Conservation (phyloP, 2,329 filamentous ascomycete species). For the Aspergillus clavatus region DNA sequence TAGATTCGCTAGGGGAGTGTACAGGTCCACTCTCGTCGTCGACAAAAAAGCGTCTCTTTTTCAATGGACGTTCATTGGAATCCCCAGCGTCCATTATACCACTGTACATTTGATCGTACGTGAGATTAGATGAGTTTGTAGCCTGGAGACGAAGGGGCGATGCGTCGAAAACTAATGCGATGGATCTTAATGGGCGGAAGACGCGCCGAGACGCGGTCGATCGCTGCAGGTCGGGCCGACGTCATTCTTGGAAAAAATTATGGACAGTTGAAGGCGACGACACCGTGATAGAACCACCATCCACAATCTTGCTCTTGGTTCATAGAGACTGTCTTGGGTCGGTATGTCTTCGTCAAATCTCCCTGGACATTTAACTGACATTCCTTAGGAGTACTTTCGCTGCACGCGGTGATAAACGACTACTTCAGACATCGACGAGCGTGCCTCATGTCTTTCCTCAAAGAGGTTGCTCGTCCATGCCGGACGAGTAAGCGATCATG, state of each 20-base stretch:
- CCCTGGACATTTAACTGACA: too few species aligned
- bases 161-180: not conserved
- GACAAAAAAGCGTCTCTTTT: conserved; percentile 61
- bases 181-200: conserved; percentile 14
- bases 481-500: conserved; percentile 16
- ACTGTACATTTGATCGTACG: not conserved
- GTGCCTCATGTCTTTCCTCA: conserved; percentile 24
- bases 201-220: conserved; percentile 20
- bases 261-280: too few species aligned
- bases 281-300: too few species aligned
- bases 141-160: not conserved
- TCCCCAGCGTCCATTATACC: conserved; percentile 35
- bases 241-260: conserved; percentile 20
- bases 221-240: conserved; percentile 22
- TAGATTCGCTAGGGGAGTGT: conserved; percentile 11
- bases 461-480: conserved; percentile 17
- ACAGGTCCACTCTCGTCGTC: conserved; percentile 39
- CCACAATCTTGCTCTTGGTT: too few species aligned
- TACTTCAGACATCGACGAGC: too few species aligned
- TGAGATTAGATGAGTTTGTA: not conserved
- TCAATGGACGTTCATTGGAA: conserved; percentile 51
- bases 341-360: too few species aligned
- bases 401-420: too few species aligned
- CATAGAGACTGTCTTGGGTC: too few species aligned
- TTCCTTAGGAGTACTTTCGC: too few species aligned